phyloP scores from a whole-genome alignment of 495 filamentous ascomycete species.

The Aspergillus avenaceus region DNA sequence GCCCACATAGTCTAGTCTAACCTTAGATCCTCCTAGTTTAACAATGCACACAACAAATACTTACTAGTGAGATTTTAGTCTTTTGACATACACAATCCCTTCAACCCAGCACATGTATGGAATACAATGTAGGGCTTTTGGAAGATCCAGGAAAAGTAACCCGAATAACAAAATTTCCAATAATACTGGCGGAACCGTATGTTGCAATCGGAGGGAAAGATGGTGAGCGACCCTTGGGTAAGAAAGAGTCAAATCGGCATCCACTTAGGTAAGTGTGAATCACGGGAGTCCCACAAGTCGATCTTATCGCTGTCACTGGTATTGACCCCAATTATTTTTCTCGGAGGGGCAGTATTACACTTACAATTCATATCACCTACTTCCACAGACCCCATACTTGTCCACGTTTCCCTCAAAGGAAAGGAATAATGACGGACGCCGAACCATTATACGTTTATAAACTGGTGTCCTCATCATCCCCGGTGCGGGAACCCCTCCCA shows the following conservation, averaged over 20 bases:
- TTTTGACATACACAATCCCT: too few relatives aligned
- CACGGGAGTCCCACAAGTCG: background rate
- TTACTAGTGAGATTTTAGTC: too few relatives aligned
- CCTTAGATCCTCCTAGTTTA: too few relatives aligned
- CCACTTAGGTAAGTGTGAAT: background rate
- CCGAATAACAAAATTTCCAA: too few relatives aligned
- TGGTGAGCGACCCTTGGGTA: background rate
- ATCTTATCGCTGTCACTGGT: background rate
- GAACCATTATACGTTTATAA: constrained; percentile 42
- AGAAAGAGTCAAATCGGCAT: background rate
- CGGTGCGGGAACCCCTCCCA: constrained; percentile 39
- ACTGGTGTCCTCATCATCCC: constrained; percentile 37
- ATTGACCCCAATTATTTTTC: background rate
- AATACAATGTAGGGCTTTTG: too few relatives aligned
- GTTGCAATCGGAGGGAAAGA: too few relatives aligned
- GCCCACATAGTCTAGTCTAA: too few relatives aligned
- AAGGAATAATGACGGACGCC: constrained; percentile 15
- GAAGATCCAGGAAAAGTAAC: too few relatives aligned
- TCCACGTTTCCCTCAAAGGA: background rate
- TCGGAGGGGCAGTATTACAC: background rate
- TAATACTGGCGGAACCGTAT: too few relatives aligned
- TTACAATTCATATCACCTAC: background rate
- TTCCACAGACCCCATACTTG: background rate
- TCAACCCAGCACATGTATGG: too few relatives aligned
- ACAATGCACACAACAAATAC: too few relatives aligned